Base-by-base conservation (phyloP, 2,329 filamentous ascomycete species). In the Exophiala aquamarina region DNA sequence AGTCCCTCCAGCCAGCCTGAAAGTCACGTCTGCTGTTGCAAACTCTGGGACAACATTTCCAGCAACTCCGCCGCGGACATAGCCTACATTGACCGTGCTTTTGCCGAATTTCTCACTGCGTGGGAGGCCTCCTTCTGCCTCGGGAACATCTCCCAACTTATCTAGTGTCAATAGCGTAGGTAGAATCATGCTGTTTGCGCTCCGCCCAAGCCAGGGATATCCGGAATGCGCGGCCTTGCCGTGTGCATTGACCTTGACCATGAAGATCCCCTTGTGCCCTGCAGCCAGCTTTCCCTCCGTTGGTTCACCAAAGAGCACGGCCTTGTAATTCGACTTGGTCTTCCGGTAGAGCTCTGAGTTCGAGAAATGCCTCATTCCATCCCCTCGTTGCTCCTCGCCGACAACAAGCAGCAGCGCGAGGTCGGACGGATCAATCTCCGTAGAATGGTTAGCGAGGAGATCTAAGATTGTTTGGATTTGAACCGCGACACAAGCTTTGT, bases 241-340 rank as follows among this genome's bases (percentile, higher is more conserved):
- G 23, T 76, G 78, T 0, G 87, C 87, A 11, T 72, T 72, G 49
- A 97, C 61, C 2, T 75, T 71, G 61, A 90, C 85, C 35, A 78
- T 77, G 3, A 90, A 65, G 47, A 84, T 86, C 32, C 93, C 92
- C 72, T 98, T 97, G 75, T 97, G 92, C 2, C 92, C 93, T 45
- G 87, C 84, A 0, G 89, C 90, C 15, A 97, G 83, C 66, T 87
- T 89, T 57, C 84, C 81, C 61, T 95, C 89, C 0, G 93, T 98
- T 1, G 92, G 92, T 66, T 98, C 93, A 32, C 93, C 92, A 62
- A 96, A 97, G 61, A 93, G 86, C 59, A 89, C 83, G 3, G 89
- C 82, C 26, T 84, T 77, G 72, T 82, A 84, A 34, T 53, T 14
- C 14, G 29, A 6, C 10, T 46, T 61, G 48, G 71, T 61, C 33